A percentile compares a stretch with the other conserved stretches of the same genome.
Conservation (phyloP, 495 filamentous ascomycete genomes). For the Neurospora africana region DNA sequence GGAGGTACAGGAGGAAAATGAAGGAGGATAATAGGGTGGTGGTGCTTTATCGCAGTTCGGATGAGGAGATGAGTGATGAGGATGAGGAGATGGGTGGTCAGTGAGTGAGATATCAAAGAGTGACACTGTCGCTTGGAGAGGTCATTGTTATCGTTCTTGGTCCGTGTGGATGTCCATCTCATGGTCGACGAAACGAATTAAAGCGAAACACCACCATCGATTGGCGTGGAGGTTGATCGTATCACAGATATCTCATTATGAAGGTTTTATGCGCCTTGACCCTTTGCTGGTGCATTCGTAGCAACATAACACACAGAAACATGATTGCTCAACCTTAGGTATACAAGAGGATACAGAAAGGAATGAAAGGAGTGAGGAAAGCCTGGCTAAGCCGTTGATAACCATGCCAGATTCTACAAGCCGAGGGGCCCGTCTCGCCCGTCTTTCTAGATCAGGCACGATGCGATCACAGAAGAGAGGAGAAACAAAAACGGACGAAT, state of each 20-base stretch:
- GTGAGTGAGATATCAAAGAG: neutral
- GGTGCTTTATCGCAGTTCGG: slow-evolving; percentile 10
- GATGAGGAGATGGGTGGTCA: neutral
- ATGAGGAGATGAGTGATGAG: slow-evolving; percentile 4
- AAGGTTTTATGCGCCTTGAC: neutral
- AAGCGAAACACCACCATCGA: neutral
- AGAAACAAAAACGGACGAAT: slow-evolving; percentile 7
- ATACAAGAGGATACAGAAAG: neutral
- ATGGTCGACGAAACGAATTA: neutral
- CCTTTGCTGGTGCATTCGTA: neutral
- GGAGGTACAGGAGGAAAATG: slow-evolving; percentile 25
- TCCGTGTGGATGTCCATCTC: neutral
- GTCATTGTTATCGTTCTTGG: neutral
- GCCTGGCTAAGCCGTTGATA: neutral
- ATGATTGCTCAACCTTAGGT: neutral
- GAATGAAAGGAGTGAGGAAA: neutral
- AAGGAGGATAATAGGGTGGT: slow-evolving; percentile 31
- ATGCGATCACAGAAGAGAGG: slow-evolving; percentile 34
- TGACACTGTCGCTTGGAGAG: neutral
- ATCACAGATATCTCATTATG: neutral
- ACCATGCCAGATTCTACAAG: slow-evolving; percentile 11
- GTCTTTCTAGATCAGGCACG: slow-evolving; percentile 20
- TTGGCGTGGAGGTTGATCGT: neutral
- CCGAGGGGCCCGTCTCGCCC: slow-evolving; percentile 35
- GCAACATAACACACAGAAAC: neutral